A percentile compares a stretch with the other conserved stretches of the same genome.
phyloP scores from a whole-genome alignment of 2,329 filamentous ascomycete genomes.

The Apiospora saccharicola region DNA sequence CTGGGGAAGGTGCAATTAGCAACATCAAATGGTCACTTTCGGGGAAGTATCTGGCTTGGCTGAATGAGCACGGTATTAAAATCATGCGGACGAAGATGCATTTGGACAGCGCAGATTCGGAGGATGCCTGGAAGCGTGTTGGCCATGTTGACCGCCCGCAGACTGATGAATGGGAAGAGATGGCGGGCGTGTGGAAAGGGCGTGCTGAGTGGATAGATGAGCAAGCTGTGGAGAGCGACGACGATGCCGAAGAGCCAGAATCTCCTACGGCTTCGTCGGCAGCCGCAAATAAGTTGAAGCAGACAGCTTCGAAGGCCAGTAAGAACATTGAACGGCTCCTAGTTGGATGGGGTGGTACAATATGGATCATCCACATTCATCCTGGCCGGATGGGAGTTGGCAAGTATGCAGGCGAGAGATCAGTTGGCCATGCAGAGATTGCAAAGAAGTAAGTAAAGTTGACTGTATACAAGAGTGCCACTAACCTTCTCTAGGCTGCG shows the following conservation, averaged over 20 bases:
- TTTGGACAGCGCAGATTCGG: conserved; percentile 76
- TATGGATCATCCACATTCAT: conserved; percentile 94
- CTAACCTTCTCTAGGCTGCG: conserved; percentile 70
- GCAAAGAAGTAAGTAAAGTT: conserved; percentile 78
- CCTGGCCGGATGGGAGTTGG: conserved; percentile 73
- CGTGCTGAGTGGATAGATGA: conserved; percentile 94
- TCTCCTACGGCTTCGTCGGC: conserved; percentile 49
- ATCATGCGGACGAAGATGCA: conserved; percentile 93
- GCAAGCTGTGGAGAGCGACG: conserved; percentile 75
- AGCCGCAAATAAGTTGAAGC: conserved; percentile 55
- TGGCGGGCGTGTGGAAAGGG: conserved; percentile 95
- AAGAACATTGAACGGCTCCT: conserved; percentile 77
- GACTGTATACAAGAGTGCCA: background rate
- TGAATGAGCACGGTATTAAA: conserved; percentile 97
- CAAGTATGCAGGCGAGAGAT: conserved; percentile 73
- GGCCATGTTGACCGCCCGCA: conserved; percentile 91
- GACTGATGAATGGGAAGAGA: conserved; percentile 89
- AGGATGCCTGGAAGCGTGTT: conserved; percentile 93
- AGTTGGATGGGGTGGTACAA: conserved; percentile 94
- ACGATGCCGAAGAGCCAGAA: conserved; percentile 54
- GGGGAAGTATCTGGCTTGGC: conserved; percentile 91
- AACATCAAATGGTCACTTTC: conserved; percentile 95
- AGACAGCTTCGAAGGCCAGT: conserved; percentile 56
- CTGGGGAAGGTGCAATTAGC: conserved; percentile 89
- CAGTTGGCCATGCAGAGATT: conserved; percentile 84